phyloP scores from a whole-genome alignment of 345 rosid genomes.

The Euphorbia tirucalli region DNA sequence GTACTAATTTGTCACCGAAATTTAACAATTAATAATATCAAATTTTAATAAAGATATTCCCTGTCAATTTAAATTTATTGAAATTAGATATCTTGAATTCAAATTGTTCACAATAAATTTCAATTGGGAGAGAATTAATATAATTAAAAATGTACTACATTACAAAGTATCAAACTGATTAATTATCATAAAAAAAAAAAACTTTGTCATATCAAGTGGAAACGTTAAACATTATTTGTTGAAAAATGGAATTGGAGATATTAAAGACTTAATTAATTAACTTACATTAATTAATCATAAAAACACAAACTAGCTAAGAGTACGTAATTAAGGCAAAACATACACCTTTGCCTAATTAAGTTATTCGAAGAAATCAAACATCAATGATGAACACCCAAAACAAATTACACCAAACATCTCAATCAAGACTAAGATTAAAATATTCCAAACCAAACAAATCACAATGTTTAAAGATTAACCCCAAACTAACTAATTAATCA shows the following conservation, averaged over 20 bases:
- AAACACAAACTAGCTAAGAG: not conserved
- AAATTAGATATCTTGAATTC: no score
- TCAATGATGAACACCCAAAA: not conserved
- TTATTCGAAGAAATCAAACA: constrained; percentile 13
- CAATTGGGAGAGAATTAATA: no score
- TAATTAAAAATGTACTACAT: no score
- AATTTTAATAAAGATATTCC: no score
- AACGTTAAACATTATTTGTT: no score
- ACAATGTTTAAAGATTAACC: not conserved
- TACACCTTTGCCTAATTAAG: constrained; percentile 3
- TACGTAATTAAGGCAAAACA: constrained; percentile 7
- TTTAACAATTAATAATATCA: no score
- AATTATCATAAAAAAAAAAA: no score
- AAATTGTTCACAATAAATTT: no score
- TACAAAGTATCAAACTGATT: no score
- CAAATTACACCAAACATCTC: not conserved
- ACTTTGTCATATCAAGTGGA: no score
- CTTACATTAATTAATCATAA: not conserved
- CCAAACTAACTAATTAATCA: not conserved
- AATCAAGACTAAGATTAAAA: not conserved
- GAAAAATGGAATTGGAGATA: not conserved
- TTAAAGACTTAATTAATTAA: not conserved
- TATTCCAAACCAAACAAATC: not conserved
- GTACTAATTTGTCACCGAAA: no score
- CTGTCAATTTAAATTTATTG: no score